Evolutionary conservation across 164 flowering plant species (phyloP).

Genomic region (Platanus orientalis): DNA sequence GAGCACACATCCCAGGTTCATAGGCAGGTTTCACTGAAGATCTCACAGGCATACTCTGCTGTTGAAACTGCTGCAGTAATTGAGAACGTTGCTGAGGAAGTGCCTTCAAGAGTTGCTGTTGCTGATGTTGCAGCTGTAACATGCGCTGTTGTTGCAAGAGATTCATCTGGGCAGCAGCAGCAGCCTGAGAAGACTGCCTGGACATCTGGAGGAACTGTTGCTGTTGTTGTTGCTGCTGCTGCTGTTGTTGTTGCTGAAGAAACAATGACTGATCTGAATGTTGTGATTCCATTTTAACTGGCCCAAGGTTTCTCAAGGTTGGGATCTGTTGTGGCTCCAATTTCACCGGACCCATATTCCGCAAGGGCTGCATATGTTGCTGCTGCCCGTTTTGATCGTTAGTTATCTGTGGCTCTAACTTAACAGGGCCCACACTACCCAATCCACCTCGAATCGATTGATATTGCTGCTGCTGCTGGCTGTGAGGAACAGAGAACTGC

Average conservation of each 20-base stretch:
- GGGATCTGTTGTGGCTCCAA: constrained; percentile 72
- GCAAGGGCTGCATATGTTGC: constrained; percentile 55
- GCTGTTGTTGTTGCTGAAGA: constrained; percentile 75
- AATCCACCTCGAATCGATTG: constrained; percentile 55
- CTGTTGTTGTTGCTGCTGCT: no score
- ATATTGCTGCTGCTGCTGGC: no score
- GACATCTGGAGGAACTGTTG: no score
- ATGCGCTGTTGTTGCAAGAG: no score
- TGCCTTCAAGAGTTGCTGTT: no score
- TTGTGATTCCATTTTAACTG: constrained; percentile 79
- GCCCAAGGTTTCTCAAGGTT: constrained; percentile 45
- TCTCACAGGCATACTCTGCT: constrained; percentile 59
- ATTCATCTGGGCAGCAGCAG: constrained; percentile 73
- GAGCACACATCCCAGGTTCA: constrained; percentile 92
- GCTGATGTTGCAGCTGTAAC: no score
- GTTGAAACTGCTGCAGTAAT: constrained; percentile 57
- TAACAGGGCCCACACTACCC: constrained; percentile 56
- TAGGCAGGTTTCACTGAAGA: constrained; percentile 57
- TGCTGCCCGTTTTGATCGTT: constrained; percentile 62
- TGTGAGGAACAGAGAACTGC: constrained; percentile 51
- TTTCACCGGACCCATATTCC: constrained; percentile 58
- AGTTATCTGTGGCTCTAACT: constrained; percentile 65
- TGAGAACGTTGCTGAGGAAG: constrained; percentile 75
- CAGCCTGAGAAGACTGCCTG: no score
- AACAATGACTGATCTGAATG: constrained; percentile 67